phyloP scores from a whole-genome alignment of 805 yeast species.

The Wickerhamomyces queroliae region DNA sequence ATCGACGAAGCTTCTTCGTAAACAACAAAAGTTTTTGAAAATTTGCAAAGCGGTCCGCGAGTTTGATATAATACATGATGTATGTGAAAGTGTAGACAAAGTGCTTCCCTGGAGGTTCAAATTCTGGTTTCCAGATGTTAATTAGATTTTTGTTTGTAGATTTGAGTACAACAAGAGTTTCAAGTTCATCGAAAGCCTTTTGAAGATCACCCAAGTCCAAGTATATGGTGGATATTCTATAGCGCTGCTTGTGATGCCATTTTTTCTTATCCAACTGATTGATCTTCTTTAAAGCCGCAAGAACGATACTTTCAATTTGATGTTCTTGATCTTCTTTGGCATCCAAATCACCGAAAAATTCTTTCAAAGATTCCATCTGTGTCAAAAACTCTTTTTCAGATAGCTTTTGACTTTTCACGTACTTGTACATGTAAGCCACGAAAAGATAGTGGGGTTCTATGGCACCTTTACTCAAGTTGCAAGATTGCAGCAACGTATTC shows the following conservation, averaged over 20 bases:
- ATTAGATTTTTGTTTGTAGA: conserved; percentile 66
- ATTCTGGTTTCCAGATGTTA: conserved; percentile 89
- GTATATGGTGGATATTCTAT: conserved; percentile 58
- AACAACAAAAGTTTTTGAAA: conserved; percentile 52
- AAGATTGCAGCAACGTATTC: conserved; percentile 37
- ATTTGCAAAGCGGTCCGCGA: conserved; percentile 50
- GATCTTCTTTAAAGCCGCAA: conserved; percentile 42
- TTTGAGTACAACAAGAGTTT: conserved; percentile 55
- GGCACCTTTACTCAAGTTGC: conserved; percentile 31
- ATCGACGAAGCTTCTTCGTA: conserved; percentile 70
- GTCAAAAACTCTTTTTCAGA: conserved; percentile 31
- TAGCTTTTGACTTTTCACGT: conserved; percentile 33
- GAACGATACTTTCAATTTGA: conserved; percentile 31
- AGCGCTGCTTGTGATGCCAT: conserved; percentile 89
- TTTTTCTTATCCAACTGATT: conserved; percentile 64
- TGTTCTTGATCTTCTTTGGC: conserved; percentile 13
- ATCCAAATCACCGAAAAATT: conserved; percentile 20
- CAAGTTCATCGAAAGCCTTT: conserved; percentile 61
- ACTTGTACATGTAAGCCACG: conserved; percentile 54
- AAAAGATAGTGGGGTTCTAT: conserved; percentile 77
- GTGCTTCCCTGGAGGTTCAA: conserved; percentile 90
- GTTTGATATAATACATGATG: conserved; percentile 52
- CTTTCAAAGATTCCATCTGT: conserved; percentile 32
- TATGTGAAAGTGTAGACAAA: conserved; percentile 73
- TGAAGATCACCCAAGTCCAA: conserved; percentile 43